phyloP scores from a whole-genome alignment of 164 flowering plant genomes.

The Kalanchoe fedtschenkoi region DNA sequence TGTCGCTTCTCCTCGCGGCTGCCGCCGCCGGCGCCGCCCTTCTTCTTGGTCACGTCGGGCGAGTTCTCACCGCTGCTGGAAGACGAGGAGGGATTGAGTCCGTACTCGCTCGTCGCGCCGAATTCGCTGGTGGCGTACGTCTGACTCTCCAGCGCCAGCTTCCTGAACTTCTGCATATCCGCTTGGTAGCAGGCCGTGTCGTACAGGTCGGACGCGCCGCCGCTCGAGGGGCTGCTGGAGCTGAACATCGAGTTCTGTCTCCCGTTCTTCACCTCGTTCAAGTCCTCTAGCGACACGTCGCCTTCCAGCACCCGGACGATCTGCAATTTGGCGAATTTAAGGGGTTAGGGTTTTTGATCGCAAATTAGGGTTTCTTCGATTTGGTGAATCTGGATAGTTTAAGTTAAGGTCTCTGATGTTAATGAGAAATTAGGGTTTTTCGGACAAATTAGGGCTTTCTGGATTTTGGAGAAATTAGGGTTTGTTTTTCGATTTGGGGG shows the following conservation, averaged over 20 bases:
- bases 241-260: conserved; percentile 22
- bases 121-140: conserved; percentile 36
- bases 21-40: no score
- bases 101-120: conserved; percentile 34
- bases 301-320: conserved; percentile 73
- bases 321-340: conserved; percentile 19
- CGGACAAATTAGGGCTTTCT: no score
- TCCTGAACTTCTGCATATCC: conserved; percentile 35
- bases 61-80: conserved; percentile 18
- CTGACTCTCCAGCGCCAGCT: conserved; percentile 16
- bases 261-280: conserved; percentile 30
- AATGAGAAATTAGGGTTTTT: no score
- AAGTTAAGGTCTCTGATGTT: no score
- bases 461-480: no score
- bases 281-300: conserved; percentile 46
- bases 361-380: no score
- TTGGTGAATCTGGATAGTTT: no score
- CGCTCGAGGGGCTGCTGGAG: conserved; percentile 24
- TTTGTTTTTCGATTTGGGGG: no score
- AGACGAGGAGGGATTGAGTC: conserved; percentile 22
- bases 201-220: conserved; percentile 3
- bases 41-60: background rate
- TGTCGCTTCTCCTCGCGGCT: background rate
- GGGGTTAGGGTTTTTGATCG: no score
- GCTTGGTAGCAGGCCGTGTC: conserved; percentile 22